phyloP scores from a whole-genome alignment of 2,329 filamentous ascomycete species.

The Pseudopithomyces maydicus region DNA sequence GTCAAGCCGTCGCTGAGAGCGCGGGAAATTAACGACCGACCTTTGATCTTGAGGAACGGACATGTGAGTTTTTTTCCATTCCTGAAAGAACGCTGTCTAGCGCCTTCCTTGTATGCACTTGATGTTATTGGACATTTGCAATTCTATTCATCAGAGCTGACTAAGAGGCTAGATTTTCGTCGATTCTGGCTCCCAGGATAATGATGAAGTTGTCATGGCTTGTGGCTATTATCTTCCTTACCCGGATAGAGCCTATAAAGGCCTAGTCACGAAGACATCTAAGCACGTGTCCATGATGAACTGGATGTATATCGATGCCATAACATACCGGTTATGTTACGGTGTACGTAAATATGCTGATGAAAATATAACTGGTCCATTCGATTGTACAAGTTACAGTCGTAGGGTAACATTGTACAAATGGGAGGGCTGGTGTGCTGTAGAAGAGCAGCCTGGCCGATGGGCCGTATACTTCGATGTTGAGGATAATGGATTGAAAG shows the following conservation, averaged over 20 bases:
- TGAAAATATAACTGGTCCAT: constrained; percentile 25
- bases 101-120: too few relatives aligned
- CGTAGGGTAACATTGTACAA: constrained; percentile 25
- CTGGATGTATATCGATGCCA: constrained; percentile 27
- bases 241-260: constrained; percentile 55
- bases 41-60: constrained; percentile 47
- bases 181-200: constrained; percentile 28
- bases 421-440: constrained; percentile 32
- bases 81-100: too few relatives aligned
- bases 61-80: constrained; percentile 42
- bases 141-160: neutral
- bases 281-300: constrained; percentile 37
- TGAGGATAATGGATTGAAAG: constrained; percentile 33
- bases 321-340: constrained; percentile 26
- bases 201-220: constrained; percentile 42
- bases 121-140: too few relatives aligned
- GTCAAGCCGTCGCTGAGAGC: constrained; percentile 46
- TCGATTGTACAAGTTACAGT: constrained; percentile 28
- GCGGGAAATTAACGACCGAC: constrained; percentile 46
- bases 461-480: constrained; percentile 49
- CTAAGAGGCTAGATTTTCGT: constrained; percentile 44
- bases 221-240: constrained; percentile 61
- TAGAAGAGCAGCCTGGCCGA: constrained; percentile 20
- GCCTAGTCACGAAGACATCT: constrained; percentile 57
- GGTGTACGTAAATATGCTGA: constrained; percentile 26